These are phyloP conservation scores for Chimonanthus praecox DNA, from an alignment of 164 flowering plant species.

Conservation along the genomic window DNA sequence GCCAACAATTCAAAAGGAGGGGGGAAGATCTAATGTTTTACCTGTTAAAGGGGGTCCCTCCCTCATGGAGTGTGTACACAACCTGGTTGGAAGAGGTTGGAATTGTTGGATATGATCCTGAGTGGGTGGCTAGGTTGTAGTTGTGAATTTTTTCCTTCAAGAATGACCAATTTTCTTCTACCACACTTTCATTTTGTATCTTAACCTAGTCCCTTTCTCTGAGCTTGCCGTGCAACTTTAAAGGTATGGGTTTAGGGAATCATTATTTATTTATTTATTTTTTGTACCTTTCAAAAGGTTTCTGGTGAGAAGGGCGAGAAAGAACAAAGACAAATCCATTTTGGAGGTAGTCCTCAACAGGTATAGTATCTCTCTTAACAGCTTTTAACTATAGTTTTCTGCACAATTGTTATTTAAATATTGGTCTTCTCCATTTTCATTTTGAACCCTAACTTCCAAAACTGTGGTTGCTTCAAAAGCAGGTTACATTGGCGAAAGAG, in stretches of 20 bases:
- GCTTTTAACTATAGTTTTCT: not conserved
- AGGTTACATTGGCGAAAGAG: constrained; percentile 77
- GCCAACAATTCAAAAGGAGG: not conserved
- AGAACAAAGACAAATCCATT: constrained; percentile 62
- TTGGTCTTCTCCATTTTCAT: not conserved
- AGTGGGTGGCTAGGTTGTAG: too few species aligned
- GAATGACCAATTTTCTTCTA: not conserved
- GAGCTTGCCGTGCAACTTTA: not conserved
- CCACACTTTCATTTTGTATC: not conserved
- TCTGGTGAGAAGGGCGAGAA: constrained; percentile 72
- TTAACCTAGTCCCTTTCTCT: not conserved
- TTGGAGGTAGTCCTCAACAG: constrained; percentile 73
- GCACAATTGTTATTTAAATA: not conserved
- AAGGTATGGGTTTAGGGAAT: not conserved
- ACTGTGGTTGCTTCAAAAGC: constrained; percentile 13
- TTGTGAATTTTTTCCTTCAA: not conserved
- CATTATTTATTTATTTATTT: not conserved
- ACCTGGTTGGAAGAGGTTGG: too few species aligned
- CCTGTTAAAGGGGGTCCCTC: too few species aligned
- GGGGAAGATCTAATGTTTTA: not conserved
- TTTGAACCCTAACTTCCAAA: not conserved
- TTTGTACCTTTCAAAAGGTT: constrained; percentile 37
- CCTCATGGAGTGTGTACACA: too few species aligned
- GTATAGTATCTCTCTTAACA: constrained; percentile 22
- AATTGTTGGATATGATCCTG: too few species aligned